Conservation (phyloP, 192 early-diverging fungal species). For the Mortierella hygrophila region DNA sequence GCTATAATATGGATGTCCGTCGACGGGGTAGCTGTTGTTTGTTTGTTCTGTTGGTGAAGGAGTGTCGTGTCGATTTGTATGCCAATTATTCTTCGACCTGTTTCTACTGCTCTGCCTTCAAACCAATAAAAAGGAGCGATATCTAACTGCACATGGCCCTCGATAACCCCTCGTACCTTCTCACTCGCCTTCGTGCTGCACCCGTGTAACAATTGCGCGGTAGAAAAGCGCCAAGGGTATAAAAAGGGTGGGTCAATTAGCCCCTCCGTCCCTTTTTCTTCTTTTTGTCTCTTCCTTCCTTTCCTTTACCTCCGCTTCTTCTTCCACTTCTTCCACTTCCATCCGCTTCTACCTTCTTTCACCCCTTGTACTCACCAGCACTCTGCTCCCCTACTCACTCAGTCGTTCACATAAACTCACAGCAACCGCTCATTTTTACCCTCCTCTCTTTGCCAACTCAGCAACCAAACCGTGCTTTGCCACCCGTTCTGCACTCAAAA, state of each 20-base stretch:
- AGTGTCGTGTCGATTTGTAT: conserved; percentile 1
- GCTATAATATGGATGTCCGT: background rate
- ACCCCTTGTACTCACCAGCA: background rate
- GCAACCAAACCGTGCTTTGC: background rate
- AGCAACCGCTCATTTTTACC: background rate
- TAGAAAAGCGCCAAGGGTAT: background rate
- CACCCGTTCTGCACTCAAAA: background rate
- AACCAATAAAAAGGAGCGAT: too few species aligned
- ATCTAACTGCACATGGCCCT: too few species aligned
- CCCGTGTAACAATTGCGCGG: background rate
- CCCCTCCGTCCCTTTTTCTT: background rate
- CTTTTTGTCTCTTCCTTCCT: background rate
- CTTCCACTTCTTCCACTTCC: background rate
- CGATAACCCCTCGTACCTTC: background rate
- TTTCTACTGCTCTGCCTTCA: background rate
- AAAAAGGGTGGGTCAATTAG: background rate
- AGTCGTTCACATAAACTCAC: background rate
- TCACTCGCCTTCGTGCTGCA: background rate
- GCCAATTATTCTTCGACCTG: background rate
- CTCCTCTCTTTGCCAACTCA: background rate
- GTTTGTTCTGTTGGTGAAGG: background rate
- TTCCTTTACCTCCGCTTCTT: background rate
- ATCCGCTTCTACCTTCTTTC: background rate
- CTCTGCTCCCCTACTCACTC: background rate
- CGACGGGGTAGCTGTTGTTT: background rate